Base-by-base conservation (phyloP, 768 basidiomycete species). In the Agaricus blazei region DNA sequence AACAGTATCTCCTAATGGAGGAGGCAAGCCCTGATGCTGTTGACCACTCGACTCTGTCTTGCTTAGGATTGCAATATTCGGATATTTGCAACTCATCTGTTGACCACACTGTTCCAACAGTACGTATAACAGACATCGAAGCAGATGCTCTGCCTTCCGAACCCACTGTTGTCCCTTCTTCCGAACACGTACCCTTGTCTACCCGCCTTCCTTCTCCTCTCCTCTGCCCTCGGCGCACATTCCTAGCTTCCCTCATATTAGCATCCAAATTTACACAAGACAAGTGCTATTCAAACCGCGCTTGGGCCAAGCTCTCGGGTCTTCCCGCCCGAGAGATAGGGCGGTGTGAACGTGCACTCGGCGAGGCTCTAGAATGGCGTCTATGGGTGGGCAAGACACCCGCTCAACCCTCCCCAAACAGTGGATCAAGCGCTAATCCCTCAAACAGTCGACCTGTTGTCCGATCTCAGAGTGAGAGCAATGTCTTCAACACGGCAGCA, bases 211-310 rank as follows among this genome's bases (percentile, higher is more conserved):
- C 88, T 0, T 90, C 87, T 0, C 89, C 91, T 0, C 79, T 97
- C 27, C 78, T 92, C 41, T 96, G 94, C 64, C 92, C 94, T 2
- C 83, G 94, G 27, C 81, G 94, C 26, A 83, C 92, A 0, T 97
- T 98, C 70, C 76, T 97, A 8, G 92, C 92, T 0, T 84, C 90
- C 0, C 74, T 98, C 41, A 92, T 98, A 54, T 77, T 93, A 50
- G 95, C 94, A 0, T 88, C 89, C 14, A 98, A 98, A 63, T 95
- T 95, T 66, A 84, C 89, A 58, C 93, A 95, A 72, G 94, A 98
- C 64, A 86, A 90, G 49, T 92, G 90, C 42, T 97, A 95, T 63
- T 93, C 91, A 12, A 96, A 97, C 67, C 83, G 85, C 27, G 93
- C 94, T 15, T 97, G 95, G 95, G 89, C 90, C 1, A 93, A 94